These are phyloP conservation scores for Neurospora sublineolata DNA, from an alignment of 495 filamentous ascomycete genomes.

Conservation along the genomic window DNA sequence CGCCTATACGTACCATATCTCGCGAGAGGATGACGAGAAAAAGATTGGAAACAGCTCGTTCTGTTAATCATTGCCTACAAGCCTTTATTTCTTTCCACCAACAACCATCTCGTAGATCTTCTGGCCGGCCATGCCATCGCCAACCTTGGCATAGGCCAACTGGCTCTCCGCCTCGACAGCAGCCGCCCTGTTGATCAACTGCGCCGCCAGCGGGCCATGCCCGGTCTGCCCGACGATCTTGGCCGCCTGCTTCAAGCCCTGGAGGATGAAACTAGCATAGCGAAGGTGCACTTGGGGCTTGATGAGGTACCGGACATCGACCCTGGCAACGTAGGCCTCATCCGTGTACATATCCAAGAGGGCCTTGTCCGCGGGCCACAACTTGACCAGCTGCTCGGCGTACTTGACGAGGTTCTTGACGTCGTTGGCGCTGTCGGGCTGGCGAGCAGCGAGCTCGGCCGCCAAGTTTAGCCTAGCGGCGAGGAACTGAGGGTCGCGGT, in stretches of 20 bases:
- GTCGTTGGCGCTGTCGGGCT: constrained; percentile 2
- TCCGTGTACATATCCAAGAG: constrained; percentile 22
- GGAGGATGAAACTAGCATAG: constrained; percentile 22
- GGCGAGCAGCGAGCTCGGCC: constrained; percentile 20
- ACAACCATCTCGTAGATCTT: constrained; percentile 12
- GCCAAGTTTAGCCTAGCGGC: constrained; percentile 28
- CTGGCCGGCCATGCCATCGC: neutral
- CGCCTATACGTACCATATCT: neutral
- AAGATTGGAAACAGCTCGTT: neutral
- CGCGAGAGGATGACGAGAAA: neutral
- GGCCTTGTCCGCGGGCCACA: constrained; percentile 26
- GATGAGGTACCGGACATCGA: constrained; percentile 18
- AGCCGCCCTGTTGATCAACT: constrained; percentile 18
- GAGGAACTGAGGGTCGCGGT: constrained; percentile 29
- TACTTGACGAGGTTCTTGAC: constrained; percentile 20
- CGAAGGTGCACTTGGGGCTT: constrained; percentile 14
- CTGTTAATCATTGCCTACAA: neutral
- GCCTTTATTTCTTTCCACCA: neutral
- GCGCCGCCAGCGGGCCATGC: constrained; percentile 11
- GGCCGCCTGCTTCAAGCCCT: constrained; percentile 29
- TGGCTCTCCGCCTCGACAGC: constrained; percentile 18
- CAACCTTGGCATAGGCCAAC: constrained; percentile 1
- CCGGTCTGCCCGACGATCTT: constrained; percentile 21
- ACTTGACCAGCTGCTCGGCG: constrained; percentile 21
- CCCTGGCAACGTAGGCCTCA: constrained; percentile 7